Evolutionary conservation across 495 filamentous ascomycete species (phyloP), one percentile per base, ranked within the genome.

Genomic region (Trichoderma orchidacearum): DNA sequence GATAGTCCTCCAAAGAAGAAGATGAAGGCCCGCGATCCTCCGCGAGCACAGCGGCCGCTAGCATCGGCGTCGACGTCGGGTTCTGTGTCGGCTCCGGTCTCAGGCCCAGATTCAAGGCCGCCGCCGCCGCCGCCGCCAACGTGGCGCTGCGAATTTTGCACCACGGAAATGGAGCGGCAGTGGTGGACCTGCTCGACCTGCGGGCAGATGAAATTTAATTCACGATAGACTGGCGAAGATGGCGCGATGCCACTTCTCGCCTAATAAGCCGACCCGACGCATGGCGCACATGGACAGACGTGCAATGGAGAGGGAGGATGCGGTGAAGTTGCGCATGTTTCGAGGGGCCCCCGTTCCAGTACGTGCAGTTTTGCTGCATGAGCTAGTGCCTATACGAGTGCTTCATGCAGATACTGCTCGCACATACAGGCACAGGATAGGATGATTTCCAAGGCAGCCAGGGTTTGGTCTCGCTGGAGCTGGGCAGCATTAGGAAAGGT

Each of bases 161-260:
- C 79, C 2, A 78, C 74, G 3, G 75, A 77, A 36, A 86, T 87
- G 76, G 82, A 89, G 56, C 72, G 71, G 23, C 77, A 85, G 58
- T 90, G 85, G 86, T 89, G 85, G 86, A 86, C 85, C n/a, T 90
- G 86, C 57, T 79, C 81, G 3, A 63, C 65, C 11, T 90, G 86
- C 63, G 84, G 85, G 13, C 74, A 64, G 18, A 80, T 90, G 78
- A 90, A 89, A 70, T 65, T 71, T 35, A 75, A 65, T 23, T 84
- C 81, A 8, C 82, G 61, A 69, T 64, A 50, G 13, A 17, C 28
- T 51, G 23, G 21, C 25, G 28, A 53, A 31, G 31, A 35, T 25
- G 18, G 53, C 18, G 28, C 53, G 29, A 36, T 55, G 21, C 28
- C 18, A 53, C 30, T 53, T 41, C 5, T 17, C n/a, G 21, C 13